phyloP scores from a whole-genome alignment of 2,329 filamentous ascomycete genomes.

The Colletotrichum cuscutae region DNA sequence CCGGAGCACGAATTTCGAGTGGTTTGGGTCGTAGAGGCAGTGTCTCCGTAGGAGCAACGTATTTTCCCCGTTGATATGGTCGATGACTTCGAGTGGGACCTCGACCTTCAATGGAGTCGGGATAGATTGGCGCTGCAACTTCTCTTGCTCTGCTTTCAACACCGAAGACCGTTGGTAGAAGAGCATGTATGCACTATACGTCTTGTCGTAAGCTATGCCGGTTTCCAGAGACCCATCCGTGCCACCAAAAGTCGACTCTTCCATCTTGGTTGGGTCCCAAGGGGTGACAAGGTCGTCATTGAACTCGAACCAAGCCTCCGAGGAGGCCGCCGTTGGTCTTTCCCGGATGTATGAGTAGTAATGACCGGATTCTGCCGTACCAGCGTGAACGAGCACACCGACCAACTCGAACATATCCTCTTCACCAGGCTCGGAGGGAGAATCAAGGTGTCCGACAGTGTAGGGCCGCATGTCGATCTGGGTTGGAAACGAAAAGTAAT shows the following conservation, averaged over 20 bases:
- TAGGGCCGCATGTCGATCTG: constrained; percentile 89
- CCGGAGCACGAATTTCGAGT: constrained; percentile 73
- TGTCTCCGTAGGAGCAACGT: constrained; percentile 78
- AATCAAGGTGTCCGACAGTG: constrained; percentile 84
- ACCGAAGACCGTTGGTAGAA: constrained; percentile 89
- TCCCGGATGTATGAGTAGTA: constrained; percentile 97
- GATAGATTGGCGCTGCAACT: constrained; percentile 49
- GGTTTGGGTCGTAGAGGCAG: constrained; percentile 79
- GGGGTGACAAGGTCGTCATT: constrained; percentile 86
- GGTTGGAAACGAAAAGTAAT: constrained; percentile 88
- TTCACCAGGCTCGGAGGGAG: constrained; percentile 62
- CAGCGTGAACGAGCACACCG: constrained; percentile 93
- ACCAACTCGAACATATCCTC: constrained; percentile 91
- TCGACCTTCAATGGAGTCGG: constrained; percentile 56
- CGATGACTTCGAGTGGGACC: constrained; percentile 57
- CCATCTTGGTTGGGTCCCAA: constrained; percentile 81
- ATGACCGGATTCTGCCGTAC: constrained; percentile 92
- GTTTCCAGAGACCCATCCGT: constrained; percentile 61
- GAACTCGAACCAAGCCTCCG: constrained; percentile 84
- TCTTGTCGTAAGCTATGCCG: constrained; percentile 69
- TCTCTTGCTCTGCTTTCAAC: constrained; percentile 63
- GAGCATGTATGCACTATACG: constrained; percentile 94
- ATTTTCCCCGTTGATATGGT: constrained; percentile 78
- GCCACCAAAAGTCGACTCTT: constrained; percentile 84
- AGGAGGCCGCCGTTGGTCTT: constrained; percentile 65